Percentiles rank a stretch among this genome's conserved stretches.
These are phyloP conservation scores for Acorus gramineus DNA, from an alignment of 106 monocot species.

Conservation along the genomic window DNA sequence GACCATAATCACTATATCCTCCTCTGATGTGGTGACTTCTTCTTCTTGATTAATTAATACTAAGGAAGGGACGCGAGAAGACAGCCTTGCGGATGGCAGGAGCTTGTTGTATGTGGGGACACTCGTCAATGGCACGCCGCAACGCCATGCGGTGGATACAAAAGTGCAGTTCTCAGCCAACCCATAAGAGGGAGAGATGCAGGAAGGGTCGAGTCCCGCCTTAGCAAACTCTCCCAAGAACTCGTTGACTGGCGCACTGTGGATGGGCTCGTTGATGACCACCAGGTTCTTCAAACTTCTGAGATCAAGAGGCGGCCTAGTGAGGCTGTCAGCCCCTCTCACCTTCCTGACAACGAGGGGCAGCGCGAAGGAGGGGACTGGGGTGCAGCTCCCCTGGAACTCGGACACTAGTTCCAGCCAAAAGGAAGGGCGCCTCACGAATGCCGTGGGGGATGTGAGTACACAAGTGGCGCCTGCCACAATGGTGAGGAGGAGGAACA, in stretches of 20 bases:
- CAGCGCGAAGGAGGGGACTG: slow-evolving; percentile 30
- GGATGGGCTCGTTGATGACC: slow-evolving; percentile 37
- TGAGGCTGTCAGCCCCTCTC: slow-evolving; percentile 9
- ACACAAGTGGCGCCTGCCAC: slow-evolving; percentile 38
- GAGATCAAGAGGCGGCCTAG: slow-evolving; percentile 10
- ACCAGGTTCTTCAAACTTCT: slow-evolving; percentile 19
- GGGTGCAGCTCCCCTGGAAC: slow-evolving; percentile 30
- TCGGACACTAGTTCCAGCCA: slow-evolving; percentile 42
- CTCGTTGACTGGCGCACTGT: slow-evolving; percentile 15
- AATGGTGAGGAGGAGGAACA: slow-evolving; percentile 40
- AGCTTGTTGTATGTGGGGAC: slow-evolving; percentile 30
- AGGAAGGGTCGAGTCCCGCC: slow-evolving; percentile 15
- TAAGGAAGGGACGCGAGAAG: not conserved
- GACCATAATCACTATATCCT: slow-evolving; percentile 21
- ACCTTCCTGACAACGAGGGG: slow-evolving; percentile 9
- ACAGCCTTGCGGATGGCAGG: slow-evolving; percentile 27
- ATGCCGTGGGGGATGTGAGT: slow-evolving; percentile 18
- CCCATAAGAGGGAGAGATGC: slow-evolving; percentile 31
- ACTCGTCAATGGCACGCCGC: not conserved
- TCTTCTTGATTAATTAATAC: not conserved
- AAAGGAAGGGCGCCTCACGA: slow-evolving; percentile 27
- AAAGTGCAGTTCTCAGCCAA: slow-evolving; percentile 53
- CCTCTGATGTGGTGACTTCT: not conserved
- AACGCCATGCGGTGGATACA: slow-evolving; percentile 30
- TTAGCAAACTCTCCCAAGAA: slow-evolving; percentile 16